Conservation (phyloP, 1,139 yeast species). For the Hansenula sp. region DNA sequence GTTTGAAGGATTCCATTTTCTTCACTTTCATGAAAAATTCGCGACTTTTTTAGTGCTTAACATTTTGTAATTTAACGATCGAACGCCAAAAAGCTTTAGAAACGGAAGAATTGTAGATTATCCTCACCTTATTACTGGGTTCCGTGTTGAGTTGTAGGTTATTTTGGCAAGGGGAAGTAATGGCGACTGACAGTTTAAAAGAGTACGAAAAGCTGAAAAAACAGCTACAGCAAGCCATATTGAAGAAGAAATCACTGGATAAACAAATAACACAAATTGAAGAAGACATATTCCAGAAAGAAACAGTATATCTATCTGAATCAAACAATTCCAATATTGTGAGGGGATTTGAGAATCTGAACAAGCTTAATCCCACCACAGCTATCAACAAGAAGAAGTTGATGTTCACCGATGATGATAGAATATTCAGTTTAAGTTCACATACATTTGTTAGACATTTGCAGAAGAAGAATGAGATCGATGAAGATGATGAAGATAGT, state of each 20-base stretch:
- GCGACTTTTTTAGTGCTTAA: neutral
- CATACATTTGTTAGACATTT: slow-evolving; percentile 64
- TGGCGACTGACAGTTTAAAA: slow-evolving; percentile 29
- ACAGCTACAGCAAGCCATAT: slow-evolving; percentile 62
- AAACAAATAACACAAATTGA: slow-evolving; percentile 61
- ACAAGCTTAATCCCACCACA: slow-evolving; percentile 15
- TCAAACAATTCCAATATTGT: slow-evolving; percentile 54
- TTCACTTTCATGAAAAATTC: neutral
- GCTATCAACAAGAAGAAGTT: slow-evolving; percentile 50
- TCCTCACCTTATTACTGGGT: too few species aligned
- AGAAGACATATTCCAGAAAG: slow-evolving; percentile 78
- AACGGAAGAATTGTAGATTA: too few species aligned
- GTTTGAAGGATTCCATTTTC: neutral
- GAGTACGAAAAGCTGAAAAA: slow-evolving; percentile 69
- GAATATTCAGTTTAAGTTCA: slow-evolving; percentile 80
- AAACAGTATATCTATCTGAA: slow-evolving; percentile 74
- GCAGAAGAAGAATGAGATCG: slow-evolving; percentile 34
- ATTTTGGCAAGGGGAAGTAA: neutral
- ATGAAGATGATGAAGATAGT: slow-evolving; percentile 21
- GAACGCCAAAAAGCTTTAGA: too few species aligned
- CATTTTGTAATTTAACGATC: too few species aligned
- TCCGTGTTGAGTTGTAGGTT: too few species aligned
- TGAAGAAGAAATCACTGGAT: slow-evolving; percentile 62
- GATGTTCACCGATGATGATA: slow-evolving; percentile 72
- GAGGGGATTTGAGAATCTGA: slow-evolving; percentile 81